Evolutionary conservation across 352 stramenopile genomes (phyloP).

Genomic region (Phytopythium litorale): DNA sequence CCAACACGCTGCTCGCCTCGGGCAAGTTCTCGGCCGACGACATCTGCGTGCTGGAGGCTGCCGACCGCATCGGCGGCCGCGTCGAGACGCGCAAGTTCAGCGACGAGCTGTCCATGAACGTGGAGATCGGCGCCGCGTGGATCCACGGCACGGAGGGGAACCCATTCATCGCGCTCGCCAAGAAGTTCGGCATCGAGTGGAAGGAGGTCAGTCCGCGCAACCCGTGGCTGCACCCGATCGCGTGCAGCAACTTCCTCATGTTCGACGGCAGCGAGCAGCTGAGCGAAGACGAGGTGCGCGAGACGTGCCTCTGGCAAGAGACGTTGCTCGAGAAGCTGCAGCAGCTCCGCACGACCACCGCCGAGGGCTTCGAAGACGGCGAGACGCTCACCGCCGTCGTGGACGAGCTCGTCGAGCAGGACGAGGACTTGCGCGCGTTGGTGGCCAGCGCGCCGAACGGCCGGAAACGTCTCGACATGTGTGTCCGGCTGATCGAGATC

Average conservation of each 20-base stretch:
- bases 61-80: conserved; percentile 43
- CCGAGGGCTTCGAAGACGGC: conserved; percentile 7
- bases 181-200: conserved; percentile 30
- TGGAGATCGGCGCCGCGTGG: conserved; percentile 58
- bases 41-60: conserved; percentile 46
- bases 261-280: conserved; percentile 26
- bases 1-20: conserved; percentile 33
- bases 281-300: conserved; percentile 19
- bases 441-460: conserved; percentile 18
- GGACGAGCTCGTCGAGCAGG: conserved; percentile 20
- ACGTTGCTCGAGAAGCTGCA: conserved; percentile 43
- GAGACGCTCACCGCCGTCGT: conserved; percentile 35
- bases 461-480: conserved; percentile 28
- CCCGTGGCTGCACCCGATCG: conserved; percentile 46
- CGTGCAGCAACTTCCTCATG: conserved; percentile 47
- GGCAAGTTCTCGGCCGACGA: conserved; percentile 23
- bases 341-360: conserved; percentile 19
- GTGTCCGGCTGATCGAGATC: conserved; percentile 44
- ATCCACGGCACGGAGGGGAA: conserved; percentile 52
- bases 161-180: conserved; percentile 34
- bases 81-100: conserved; percentile 50
- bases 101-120: conserved; percentile 27
- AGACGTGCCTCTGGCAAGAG: conserved; percentile 46
- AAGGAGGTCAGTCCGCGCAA: conserved; percentile 53
- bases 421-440: conserved; percentile 14